phyloP scores from a whole-genome alignment of 2,329 filamentous ascomycete genomes.

The Exutisphaerella laricina region DNA sequence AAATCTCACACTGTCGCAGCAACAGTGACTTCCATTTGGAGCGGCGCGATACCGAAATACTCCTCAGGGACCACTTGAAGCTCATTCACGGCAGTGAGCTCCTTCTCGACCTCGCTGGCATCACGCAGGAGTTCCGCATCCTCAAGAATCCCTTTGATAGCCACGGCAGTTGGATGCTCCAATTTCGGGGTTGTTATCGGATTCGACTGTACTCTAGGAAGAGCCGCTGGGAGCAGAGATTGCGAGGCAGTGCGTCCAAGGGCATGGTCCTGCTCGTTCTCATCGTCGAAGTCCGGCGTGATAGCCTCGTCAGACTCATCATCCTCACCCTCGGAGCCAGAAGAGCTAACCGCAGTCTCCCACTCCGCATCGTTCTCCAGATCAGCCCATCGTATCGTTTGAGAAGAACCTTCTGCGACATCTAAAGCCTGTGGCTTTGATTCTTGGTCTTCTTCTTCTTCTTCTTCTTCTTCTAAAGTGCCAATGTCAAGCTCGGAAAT shows the following conservation, averaged over 20 bases:
- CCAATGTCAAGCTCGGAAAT: neutral
- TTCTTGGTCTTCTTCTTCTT: neutral
- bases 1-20: too few species aligned
- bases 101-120: neutral
- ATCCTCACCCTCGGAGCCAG: neutral
- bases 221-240: neutral
- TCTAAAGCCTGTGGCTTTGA: too few species aligned
- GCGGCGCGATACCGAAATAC: neutral
- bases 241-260: neutral
- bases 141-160: neutral
- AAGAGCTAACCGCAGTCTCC: neutral
- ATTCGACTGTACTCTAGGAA: neutral
- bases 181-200: neutral
- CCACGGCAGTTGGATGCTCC: neutral
- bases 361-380: slow-evolving; percentile 1
- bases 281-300: neutral
- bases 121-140: neutral
- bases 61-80: neutral
- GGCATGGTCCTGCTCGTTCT: slow-evolving; percentile 1
- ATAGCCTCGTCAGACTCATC: slow-evolving; percentile 1
- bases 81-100: neutral
- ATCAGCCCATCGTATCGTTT: neutral
- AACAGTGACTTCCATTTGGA: too few species aligned
- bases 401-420: too few species aligned
- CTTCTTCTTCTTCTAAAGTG: neutral